Evolutionary conservation across 768 basidiomycete genomes (phyloP), one percentile per base, ranked within the genome.

Genomic region (Boletus patriciae): DNA sequence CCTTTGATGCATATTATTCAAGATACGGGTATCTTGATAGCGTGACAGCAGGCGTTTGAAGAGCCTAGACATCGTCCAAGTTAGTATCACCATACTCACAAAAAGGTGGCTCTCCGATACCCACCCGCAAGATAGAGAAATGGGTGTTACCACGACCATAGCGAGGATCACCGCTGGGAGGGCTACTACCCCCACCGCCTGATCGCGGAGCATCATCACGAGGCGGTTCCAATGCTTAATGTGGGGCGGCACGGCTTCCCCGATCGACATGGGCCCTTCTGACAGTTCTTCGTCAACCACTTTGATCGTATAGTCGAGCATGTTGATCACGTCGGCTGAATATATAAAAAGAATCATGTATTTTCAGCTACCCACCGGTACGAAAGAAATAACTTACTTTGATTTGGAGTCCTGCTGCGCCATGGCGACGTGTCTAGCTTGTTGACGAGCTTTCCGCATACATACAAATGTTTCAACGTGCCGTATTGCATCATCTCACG

Each of bases 211-310:
- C 10, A 58, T 1, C 13, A 29, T 25, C 15, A 36, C 12, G n/a
- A 66, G 59, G 6, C 66, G 55, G 29, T 62, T 12, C 66, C 66
- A 67, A 18, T 67, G 66, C 21, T 42, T 25, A 21, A 67, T 55
- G n/a, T 60, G 60, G 9, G 66, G 66, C 8, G 65, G 38, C 4
- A 60, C 58, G 1, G 47, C 11, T 29, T 68, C 63, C 9, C 63
- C 63, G 12, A 60, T 42, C 16, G 57, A 57, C 55, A 60, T 51
- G 23, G 68, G 46, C 21, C 61, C 57, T 37, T 65, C 61, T 4
- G 42, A 57, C 4, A 65, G 37, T 13, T 67, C 62, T 29, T 38
- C 54, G 38, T 68, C 63, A 8, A 66, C 48, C 1, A 53, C 50
- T 6, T 41, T 53, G 54, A 66, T 55, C 63, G 65, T 54, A 37